Percentiles rank a stretch among this genome's conserved stretches.
Evolutionary conservation across 176 grass and related monocot genomes (phyloP).

Genomic region (Dendrocalamus sinicus): DNA sequence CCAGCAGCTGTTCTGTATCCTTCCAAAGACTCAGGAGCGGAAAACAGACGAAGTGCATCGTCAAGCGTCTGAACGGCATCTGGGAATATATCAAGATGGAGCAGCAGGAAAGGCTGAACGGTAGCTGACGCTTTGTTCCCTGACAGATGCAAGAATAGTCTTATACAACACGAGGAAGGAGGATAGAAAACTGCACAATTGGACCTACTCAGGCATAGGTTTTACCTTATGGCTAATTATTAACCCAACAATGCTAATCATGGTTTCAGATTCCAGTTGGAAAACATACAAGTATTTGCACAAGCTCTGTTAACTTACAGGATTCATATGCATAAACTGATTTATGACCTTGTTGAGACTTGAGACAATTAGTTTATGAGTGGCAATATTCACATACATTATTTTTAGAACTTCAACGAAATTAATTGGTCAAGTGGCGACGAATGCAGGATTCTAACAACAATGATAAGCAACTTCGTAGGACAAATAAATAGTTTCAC

Average conservation of each 20-base stretch:
- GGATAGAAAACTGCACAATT: conserved; percentile 5
- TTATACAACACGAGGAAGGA: conserved; percentile 21
- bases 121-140: conserved; percentile 87
- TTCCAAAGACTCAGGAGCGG: conserved; percentile 83
- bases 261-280: conserved; percentile 3
- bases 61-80: conserved; percentile 74
- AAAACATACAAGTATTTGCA: not conserved
- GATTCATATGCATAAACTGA: not conserved
- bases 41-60: conserved; percentile 80
- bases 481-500: conserved; percentile 2
- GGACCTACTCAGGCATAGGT: not conserved
- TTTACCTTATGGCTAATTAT: not conserved
- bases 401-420: not conserved
- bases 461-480: not conserved
- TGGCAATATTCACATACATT: not conserved
- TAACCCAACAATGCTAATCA: not conserved
- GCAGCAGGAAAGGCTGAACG: conserved; percentile 83
- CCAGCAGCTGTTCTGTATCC: conserved; percentile 85
- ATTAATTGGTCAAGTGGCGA: no score
- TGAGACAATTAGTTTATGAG: not conserved
- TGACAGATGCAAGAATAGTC: conserved; percentile 39
- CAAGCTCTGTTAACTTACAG: not conserved
- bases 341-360: not conserved
- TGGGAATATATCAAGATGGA: conserved; percentile 96
- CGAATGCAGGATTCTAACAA: not conserved